Evolutionary conservation across 148 eudicot species (phyloP).

Genomic region (Hydrangea macrophylla): DNA sequence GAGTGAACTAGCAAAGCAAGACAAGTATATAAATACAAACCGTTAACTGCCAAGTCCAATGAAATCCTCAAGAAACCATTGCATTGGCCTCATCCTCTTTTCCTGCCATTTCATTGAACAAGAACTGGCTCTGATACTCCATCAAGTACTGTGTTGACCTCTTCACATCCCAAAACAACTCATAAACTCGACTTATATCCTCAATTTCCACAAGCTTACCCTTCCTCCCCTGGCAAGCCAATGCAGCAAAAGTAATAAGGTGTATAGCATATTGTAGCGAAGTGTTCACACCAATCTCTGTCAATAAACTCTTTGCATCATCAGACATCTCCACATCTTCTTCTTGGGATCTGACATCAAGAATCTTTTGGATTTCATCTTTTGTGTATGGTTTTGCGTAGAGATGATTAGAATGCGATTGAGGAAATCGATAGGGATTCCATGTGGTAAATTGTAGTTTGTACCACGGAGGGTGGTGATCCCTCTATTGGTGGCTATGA

Average conservation of each 20-base stretch:
- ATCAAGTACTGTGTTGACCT: constrained; percentile 94
- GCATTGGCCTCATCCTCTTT: constrained; percentile 42
- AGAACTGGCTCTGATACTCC: constrained; percentile 88
- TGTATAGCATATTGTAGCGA: constrained; percentile 85
- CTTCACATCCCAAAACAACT: constrained; percentile 84
- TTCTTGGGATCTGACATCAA: constrained; percentile 85
- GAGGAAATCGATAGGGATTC: constrained; percentile 88
- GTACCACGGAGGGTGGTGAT: constrained; percentile 90
- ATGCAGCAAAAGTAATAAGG: constrained; percentile 72
- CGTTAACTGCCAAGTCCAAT: neutral
- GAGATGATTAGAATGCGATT: constrained; percentile 86
- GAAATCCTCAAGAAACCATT: constrained; percentile 31
- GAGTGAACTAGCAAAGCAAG: neutral
- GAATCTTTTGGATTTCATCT: constrained; percentile 79
- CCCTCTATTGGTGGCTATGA: constrained; percentile 91
- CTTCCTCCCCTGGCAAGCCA: constrained; percentile 85
- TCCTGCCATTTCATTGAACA: constrained; percentile 70
- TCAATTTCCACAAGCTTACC: constrained; percentile 92
- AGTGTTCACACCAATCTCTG: constrained; percentile 84
- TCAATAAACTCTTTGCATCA: constrained; percentile 72
- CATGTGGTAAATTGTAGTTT: constrained; percentile 88
- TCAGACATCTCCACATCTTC: constrained; percentile 95
- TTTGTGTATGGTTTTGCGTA: constrained; percentile 82
- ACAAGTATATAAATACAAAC: neutral
- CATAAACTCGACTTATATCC: constrained; percentile 79